Conservation (phyloP, 1,139 yeast species). For the Candida tetrigidarum region DNA sequence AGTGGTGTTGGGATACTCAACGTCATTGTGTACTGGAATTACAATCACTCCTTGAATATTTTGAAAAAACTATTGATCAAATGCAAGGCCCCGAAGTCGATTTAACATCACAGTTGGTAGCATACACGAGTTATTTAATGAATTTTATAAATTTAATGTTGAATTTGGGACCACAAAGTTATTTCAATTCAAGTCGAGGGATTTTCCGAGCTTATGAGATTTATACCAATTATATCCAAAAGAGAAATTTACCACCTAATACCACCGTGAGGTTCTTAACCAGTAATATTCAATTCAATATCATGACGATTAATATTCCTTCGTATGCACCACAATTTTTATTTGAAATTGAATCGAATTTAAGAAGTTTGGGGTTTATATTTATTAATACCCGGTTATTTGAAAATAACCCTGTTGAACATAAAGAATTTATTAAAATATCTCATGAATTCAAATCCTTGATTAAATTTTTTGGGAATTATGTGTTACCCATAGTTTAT, state of each 20-base stretch:
- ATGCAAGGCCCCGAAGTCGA: conserved; percentile 14
- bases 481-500: conserved; percentile 19
- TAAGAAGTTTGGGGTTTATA: conserved; percentile 21
- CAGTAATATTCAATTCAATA: conserved; percentile 21
- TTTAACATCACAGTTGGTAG: conserved; percentile 20
- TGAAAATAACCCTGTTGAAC: conserved; percentile 6
- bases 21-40: conserved; percentile 19
- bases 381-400: conserved; percentile 17
- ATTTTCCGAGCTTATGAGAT: conserved; percentile 15
- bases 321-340: conserved; percentile 29
- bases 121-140: conserved; percentile 23
- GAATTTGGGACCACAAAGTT: conserved; percentile 26
- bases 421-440: conserved; percentile 10
- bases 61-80: conserved; percentile 2
- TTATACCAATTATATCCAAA: conserved; percentile 17
- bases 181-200: conserved; percentile 22
- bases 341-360: conserved; percentile 26
- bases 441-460: conserved; percentile 19
- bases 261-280: conserved; percentile 15
- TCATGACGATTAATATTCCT: conserved; percentile 30
- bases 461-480: conserved; percentile 17
- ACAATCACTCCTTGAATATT: conserved; percentile 11
- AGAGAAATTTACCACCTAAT: conserved; percentile 7
- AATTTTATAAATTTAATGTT: conserved; percentile 24
- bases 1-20: conserved; percentile 23